Evolutionary conservation across 2,329 filamentous ascomycete genomes (phyloP).

Genomic region (Colletotrichum noveboracense): DNA sequence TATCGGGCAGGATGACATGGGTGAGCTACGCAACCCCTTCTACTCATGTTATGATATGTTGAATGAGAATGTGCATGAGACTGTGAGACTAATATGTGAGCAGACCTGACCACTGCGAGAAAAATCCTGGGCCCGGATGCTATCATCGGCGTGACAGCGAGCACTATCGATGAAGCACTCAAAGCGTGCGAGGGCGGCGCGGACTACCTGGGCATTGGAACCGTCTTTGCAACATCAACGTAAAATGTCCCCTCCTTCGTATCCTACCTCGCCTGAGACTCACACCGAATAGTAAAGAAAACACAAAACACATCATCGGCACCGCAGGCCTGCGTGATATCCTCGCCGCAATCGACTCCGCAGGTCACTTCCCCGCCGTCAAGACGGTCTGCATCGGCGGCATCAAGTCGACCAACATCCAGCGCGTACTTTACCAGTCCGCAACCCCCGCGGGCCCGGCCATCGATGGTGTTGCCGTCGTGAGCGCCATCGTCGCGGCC

Average conservation of each 20-base stretch:
- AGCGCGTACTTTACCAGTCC: conserved; percentile 77
- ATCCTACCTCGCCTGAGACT: not conserved
- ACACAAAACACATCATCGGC: conserved; percentile 84
- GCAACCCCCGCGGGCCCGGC: conserved; percentile 51
- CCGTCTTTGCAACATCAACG: conserved; percentile 85
- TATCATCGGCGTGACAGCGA: conserved; percentile 90
- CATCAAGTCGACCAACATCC: conserved; percentile 78
- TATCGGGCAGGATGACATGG: conserved; percentile 92
- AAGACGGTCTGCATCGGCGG: conserved; percentile 88
- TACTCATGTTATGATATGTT: not conserved
- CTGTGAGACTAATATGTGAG: not conserved
- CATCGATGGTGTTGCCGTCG: conserved; percentile 84
- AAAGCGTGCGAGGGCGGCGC: conserved; percentile 77
- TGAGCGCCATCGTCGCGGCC: conserved; percentile 85
- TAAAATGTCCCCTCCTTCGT: conserved; percentile 41
- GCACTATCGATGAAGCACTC: conserved; percentile 73
- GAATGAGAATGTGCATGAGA: not conserved
- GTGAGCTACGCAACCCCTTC: conserved; percentile 45
- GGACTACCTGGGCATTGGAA: conserved; percentile 90
- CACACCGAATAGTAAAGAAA: conserved; percentile 70
- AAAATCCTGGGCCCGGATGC: conserved; percentile 74
- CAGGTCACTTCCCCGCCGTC: conserved; percentile 44
- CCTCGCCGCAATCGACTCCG: conserved; percentile 62
- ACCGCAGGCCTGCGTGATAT: conserved; percentile 73
- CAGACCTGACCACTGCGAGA: conserved; percentile 70